These are phyloP conservation scores for Geotrichum carabidarum DNA, from an alignment of 1,139 yeast species.

Conservation along the genomic window DNA sequence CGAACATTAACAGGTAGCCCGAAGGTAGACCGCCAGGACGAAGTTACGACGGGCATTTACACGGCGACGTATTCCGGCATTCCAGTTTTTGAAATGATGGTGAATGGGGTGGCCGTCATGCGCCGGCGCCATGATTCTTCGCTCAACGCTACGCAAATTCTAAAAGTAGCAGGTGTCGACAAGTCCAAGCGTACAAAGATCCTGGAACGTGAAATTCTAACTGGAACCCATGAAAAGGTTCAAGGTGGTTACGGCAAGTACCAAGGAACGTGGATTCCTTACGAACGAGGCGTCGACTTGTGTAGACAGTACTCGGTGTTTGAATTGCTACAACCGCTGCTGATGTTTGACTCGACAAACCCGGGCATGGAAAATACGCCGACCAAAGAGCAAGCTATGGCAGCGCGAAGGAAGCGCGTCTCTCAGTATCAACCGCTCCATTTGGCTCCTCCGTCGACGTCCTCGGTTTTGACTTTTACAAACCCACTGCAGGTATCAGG, in stretches of 20 bases:
- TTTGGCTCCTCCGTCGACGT: slow-evolving; percentile 16
- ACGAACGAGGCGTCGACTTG: slow-evolving; percentile 51
- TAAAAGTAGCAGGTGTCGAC: slow-evolving; percentile 82
- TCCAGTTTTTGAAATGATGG: slow-evolving; percentile 81
- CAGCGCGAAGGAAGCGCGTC: slow-evolving; percentile 37
- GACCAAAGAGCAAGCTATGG: slow-evolving; percentile 48
- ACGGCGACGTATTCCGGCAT: slow-evolving; percentile 39
- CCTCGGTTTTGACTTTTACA: slow-evolving; percentile 16
- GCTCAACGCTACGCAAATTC: slow-evolving; percentile 86
- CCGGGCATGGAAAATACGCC: slow-evolving; percentile 57
- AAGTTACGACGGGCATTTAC: slow-evolving; percentile 14
- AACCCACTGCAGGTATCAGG: slow-evolving; percentile 17
- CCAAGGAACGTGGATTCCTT: slow-evolving; percentile 93
- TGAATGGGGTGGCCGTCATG: slow-evolving; percentile 76
- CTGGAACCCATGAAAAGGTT: slow-evolving; percentile 82
- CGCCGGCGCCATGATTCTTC: slow-evolving; percentile 73
- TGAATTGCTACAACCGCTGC: slow-evolving; percentile 58
- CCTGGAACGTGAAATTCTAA: slow-evolving; percentile 80
- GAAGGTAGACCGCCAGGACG: slow-evolving; percentile 10
- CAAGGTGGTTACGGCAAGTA: slow-evolving; percentile 95
- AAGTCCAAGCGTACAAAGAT: slow-evolving; percentile 81
- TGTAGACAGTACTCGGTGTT: slow-evolving; percentile 61
- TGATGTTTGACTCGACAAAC: slow-evolving; percentile 51
- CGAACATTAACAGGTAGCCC: slow-evolving; percentile 8
- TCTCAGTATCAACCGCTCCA: slow-evolving; percentile 21